phyloP scores from a whole-genome alignment of 2,329 filamentous ascomycete species.

The Tolypocladium pustulatum region DNA sequence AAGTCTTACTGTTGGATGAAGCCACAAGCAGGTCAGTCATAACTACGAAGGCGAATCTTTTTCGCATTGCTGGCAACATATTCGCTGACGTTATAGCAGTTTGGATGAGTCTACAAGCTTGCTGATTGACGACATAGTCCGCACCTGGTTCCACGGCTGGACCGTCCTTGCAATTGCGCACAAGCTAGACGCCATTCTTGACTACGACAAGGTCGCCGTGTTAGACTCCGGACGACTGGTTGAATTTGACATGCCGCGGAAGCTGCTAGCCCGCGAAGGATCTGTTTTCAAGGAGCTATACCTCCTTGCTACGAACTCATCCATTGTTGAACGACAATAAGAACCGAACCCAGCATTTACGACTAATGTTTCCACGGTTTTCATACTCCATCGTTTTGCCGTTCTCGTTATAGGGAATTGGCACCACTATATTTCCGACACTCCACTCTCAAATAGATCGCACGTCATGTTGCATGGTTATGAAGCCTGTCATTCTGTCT shows the following conservation, averaged over 20 bases:
- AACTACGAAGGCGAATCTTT: neutral
- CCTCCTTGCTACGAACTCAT: neutral
- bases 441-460: too few relatives aligned
- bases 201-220: constrained; percentile 39
- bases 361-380: too few relatives aligned
- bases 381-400: too few relatives aligned
- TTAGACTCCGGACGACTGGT: constrained; percentile 37
- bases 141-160: constrained; percentile 17
- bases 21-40: constrained; percentile 17
- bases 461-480: too few relatives aligned
- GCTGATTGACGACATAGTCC: constrained; percentile 6
- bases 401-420: too few relatives aligned
- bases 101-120: constrained; percentile 8
- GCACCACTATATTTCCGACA: too few relatives aligned
- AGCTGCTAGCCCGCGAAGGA: neutral
- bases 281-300: constrained; percentile 4
- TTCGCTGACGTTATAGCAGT: constrained; percentile 1
- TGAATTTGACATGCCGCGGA: constrained; percentile 19
- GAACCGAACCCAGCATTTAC: too few relatives aligned
- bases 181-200: constrained; percentile 26
- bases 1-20: constrained; percentile 35
- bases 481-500: too few relatives aligned
- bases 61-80: neutral
- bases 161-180: constrained; percentile 32
- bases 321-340: neutral